A percentile compares a stretch with the other conserved stretches of the same genome.
phyloP scores from a whole-genome alignment of 2,329 filamentous ascomycete species.

The Colletotrichum destructivum region DNA sequence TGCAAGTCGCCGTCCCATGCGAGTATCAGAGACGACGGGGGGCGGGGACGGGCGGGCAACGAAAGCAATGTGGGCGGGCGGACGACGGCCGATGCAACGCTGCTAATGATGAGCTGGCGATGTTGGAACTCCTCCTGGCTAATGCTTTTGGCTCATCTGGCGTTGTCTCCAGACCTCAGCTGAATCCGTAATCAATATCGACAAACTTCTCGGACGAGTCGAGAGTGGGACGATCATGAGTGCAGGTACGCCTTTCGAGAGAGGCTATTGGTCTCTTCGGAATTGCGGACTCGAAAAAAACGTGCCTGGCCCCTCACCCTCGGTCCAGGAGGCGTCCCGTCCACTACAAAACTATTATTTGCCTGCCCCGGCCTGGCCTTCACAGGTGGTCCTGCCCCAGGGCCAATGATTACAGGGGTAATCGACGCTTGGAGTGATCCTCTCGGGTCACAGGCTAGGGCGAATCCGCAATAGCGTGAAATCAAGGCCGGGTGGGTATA shows the following conservation, averaged over 20 bases:
- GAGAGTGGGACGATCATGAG: background rate
- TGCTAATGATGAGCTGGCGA: background rate
- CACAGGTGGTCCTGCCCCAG: constrained; percentile 19
- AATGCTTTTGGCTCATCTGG: background rate
- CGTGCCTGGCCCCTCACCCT: background rate
- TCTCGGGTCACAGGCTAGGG: background rate
- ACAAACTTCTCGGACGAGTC: background rate
- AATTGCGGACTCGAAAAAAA: background rate
- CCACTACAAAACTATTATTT: no score
- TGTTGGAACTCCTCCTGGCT: background rate
- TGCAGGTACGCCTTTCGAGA: background rate
- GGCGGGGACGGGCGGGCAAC: constrained; percentile 5
- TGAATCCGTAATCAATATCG: background rate
- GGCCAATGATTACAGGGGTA: background rate
- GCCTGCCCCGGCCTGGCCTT: background rate
- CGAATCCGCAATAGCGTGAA: constrained; percentile 21
- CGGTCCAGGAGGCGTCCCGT: background rate
- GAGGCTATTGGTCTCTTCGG: constrained; percentile 6
- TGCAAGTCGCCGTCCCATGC: background rate
- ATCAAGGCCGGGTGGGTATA: constrained; percentile 26
- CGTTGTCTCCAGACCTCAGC: background rate
- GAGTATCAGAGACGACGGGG: constrained; percentile 2
- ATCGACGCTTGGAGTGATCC: no score
- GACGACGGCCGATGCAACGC: constrained; percentile 11
- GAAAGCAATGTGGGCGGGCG: background rate